Base-by-base conservation (phyloP, 1,139 yeast species). In the Candida pseudocylindracea region DNA sequence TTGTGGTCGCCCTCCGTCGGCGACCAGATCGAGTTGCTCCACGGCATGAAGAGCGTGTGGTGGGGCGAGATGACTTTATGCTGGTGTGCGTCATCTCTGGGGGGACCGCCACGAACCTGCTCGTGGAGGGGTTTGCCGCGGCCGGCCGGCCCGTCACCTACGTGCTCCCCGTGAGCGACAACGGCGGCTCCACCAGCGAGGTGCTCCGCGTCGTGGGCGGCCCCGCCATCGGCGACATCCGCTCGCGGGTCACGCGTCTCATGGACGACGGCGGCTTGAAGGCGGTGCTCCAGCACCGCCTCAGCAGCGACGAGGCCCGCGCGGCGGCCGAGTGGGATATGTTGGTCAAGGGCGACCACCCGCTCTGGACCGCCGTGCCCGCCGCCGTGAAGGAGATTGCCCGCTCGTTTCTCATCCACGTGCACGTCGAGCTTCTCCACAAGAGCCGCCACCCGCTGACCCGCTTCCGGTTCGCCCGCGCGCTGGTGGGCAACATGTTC, bases 121-220 rank as follows among this genome's bases (percentile, higher is more conserved):
- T 75, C 12, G 68, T 72, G 2, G 50, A 62, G 2, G 44, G 67
- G 2, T 70, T 72, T 39, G 51, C 52, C 32, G 36, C 50, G 2
- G 38, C 67, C 2, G 49, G 67, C 0, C 44, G 50, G 12, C 47
- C 51, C 10, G 55, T 76, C 10, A 57, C 75, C 1, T 83, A 76
- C 42, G 60, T 83, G 2, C 54, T 85, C 29, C 96, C 96, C 0
- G 69, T 85, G 10, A 73, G 81, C 35, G 96, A 85, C 48, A 85
- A 85, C 46, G 96, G 96, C 20, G 96, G 95, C 1, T 81, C 94
- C 1, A 81, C 95, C 0, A 75, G 92, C 26, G 96, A 85, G 51
- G 63, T 85, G 28, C 62, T 83, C n/a, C 55, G 95, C 11, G 83
- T 83, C 2, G 61, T 85, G 13, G 94, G 94, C 2, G 95, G 95